Conservation (phyloP, 73 alveolate genomes). For the Blepharisma japonicum region DNA sequence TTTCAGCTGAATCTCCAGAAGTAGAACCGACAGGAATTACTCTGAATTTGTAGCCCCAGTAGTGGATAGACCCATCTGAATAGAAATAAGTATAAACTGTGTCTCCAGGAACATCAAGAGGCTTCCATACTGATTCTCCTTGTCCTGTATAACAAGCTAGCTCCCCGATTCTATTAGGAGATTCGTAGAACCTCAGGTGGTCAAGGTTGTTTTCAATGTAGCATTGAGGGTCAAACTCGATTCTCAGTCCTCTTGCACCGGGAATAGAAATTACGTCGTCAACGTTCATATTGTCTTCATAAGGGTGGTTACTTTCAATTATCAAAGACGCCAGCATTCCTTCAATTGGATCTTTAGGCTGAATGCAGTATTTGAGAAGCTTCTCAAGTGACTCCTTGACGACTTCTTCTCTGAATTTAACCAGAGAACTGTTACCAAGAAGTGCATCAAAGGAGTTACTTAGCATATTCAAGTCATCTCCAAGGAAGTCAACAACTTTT, state of each 20-base stretch:
- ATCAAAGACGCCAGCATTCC: neutral
- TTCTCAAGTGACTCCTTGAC: neutral
- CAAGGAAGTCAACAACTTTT: too few species aligned
- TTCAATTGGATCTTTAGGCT: neutral
- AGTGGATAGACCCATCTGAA: conserved; percentile 26
- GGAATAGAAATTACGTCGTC: conserved; percentile 26
- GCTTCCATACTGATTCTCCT: conserved; percentile 25
- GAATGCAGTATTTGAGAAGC: neutral
- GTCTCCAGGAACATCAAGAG: conserved; percentile 24
- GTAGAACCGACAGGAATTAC: conserved; percentile 23
- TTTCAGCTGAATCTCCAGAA: conserved; percentile 20
- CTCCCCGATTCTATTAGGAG: conserved; percentile 13
- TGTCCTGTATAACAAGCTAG: neutral
- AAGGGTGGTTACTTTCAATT: conserved; percentile 26
- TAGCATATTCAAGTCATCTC: too few species aligned
- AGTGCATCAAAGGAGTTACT: neutral
- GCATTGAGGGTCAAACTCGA: conserved; percentile 30
- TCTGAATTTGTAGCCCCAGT: conserved; percentile 30
- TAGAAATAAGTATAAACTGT: conserved; percentile 31
- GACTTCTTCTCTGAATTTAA: neutral
- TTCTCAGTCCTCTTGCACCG: neutral
- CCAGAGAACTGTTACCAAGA: neutral
- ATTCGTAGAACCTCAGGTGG: conserved; percentile 4
- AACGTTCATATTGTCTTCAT: conserved; percentile 24
- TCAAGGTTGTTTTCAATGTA: conserved; percentile 28